Base-by-base conservation (phyloP, 2,329 filamentous ascomycete species). In the Neofusicoccum ribis region DNA sequence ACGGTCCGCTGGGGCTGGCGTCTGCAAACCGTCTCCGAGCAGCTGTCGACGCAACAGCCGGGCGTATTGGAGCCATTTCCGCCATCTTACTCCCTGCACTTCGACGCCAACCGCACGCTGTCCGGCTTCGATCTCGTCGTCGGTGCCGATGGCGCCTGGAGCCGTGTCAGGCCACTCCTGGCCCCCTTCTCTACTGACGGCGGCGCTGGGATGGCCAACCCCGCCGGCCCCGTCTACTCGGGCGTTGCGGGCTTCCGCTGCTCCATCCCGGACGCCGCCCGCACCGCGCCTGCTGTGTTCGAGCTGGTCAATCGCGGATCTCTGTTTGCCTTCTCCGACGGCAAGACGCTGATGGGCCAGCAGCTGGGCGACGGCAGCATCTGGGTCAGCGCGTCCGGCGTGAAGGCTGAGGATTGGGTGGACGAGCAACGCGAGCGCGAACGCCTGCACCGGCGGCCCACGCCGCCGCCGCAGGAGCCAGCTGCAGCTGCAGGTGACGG, bases 131-230 rank as follows among this genome's bases (percentile, higher is more conserved):
- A 82, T 67, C 70, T 82, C 11, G 70, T 82, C 31, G 76, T 83
- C 27, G 80, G 81, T 8, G 79, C 78, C 9, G 81, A 82, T 58
- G 80, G 80, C 9, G 78, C 78, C 5, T 82, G 76, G 74, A 76
- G 73, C 58, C 79, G 78, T 66, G 74, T 78, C 1, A 72, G 79
- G 8, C 68, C 68, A 31, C 50, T 75, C 1, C 65, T 80, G 1
- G 73, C 70, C 5, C 59, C 37, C 37, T 39, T 39, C 14, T 44
- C n/a, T 11, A 49, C 15, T 20, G 58, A 8, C 27, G 9, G n/a
- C 2, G 44, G 5, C 7, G 8, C 9, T 20, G 17, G 11, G 17
- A 3, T 31, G 27, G 15, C 9, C 7, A 23, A 17, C 8, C 49
- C 70, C 9, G 71, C 70, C 15, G 70, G 69, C 51, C 78, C 78